Base-by-base conservation (phyloP, 495 filamentous ascomycete genomes). In the Stereocaulon alpinum region DNA sequence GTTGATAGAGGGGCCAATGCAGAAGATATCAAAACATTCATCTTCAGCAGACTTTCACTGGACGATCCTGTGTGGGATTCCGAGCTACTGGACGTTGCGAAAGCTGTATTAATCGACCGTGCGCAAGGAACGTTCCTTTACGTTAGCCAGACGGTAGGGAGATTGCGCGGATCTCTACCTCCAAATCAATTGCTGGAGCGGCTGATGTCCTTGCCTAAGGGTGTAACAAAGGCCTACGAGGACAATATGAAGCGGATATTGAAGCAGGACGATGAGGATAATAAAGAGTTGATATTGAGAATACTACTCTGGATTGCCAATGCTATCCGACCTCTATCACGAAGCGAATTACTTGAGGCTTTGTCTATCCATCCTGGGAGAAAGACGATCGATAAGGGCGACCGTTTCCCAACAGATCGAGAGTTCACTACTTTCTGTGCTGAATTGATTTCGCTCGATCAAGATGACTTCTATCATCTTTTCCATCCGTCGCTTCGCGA, bases 31-130 rank as follows among this genome's bases (percentile, higher is more conserved):
- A 52, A 37, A 34, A 52, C 34, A n/a, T 52, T 22, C 30, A 52
- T 52, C 11, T 52, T 32, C 34, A 52, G 14, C 49, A 30, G 34
- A 37, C 49, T 32, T 30, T 20, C 49, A 14, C 29, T n/a, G 30
- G 49, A 52, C 20, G 49, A 52, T 15, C 49, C 49, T 52, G 49
- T 34, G 32, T 52, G 49, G 49, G 49, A 52, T 52, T 32, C 49
- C 34, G 29, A 37, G 6, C 49, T 52, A n/a, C 49, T 52, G 15
- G 49, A 52, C 0, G 29, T 34, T 52, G 49, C 34, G 20, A 52
- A 52, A 29, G 49, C 49, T 20, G 29, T 51, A 10, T 51, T 51
- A 18, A 27, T 51, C 7, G 49, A 51, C 18, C 30, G 32, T 32
- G 49, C 49, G 15, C 27, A 51, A n/a, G 30, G 29, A 14, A 51